Conservation (phyloP, 2,329 filamentous ascomycete species). For the Sporothrix schenckii region DNA sequence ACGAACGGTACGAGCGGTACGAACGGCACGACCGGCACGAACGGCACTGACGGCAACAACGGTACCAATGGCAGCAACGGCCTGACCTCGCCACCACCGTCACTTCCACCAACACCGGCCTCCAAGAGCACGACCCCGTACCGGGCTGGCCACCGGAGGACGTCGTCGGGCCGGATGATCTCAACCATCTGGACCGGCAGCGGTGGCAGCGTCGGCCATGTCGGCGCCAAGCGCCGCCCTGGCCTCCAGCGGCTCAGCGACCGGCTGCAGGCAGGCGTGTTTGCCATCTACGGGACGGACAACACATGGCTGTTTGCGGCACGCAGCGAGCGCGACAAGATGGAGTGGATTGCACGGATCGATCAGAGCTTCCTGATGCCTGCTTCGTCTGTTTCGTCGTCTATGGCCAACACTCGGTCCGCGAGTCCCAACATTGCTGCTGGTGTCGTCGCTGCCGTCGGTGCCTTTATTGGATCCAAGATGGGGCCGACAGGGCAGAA, state of each 20-base stretch:
- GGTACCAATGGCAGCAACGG: background rate
- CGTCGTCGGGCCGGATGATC: constrained; percentile 55
- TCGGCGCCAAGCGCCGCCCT: constrained; percentile 44
- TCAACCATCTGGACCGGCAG: constrained; percentile 59
- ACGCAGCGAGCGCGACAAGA: constrained; percentile 85
- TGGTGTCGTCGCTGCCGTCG: constrained; percentile 25
- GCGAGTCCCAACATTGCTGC: constrained; percentile 42
- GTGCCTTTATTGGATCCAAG: constrained; percentile 28
- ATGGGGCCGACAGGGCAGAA: background rate
- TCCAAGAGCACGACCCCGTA: constrained; percentile 10
- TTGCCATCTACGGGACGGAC: constrained; percentile 90
- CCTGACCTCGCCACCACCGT: constrained; percentile 13
- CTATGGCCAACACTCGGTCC: constrained; percentile 49
- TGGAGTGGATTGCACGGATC: constrained; percentile 95
- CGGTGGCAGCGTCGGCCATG: constrained; percentile 40
- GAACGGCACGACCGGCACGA: background rate
- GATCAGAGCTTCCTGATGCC: constrained; percentile 70
- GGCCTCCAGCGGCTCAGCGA: constrained; percentile 60
- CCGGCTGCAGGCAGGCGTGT: constrained; percentile 71
- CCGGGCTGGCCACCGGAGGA: constrained; percentile 50
- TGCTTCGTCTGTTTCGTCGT: constrained; percentile 41
- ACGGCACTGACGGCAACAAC: background rate
- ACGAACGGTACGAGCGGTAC: constrained; percentile 11
- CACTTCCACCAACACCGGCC: constrained; percentile 9
- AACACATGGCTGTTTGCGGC: constrained; percentile 96